Conservation (phyloP, 2,329 filamentous ascomycete species). For the Trichophyton mentagrophytes region DNA sequence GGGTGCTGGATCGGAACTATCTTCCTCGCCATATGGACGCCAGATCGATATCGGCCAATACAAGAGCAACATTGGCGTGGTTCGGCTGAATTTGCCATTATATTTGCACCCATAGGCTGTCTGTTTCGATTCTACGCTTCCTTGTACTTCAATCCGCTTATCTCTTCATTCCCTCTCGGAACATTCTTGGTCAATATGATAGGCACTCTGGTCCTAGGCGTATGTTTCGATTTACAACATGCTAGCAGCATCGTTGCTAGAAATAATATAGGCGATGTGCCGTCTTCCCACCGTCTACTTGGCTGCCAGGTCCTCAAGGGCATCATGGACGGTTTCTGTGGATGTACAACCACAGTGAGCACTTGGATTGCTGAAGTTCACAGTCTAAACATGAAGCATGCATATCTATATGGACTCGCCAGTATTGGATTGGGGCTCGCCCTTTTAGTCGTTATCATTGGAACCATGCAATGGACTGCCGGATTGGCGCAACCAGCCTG, state of each 20-base stretch:
- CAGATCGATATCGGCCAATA: slow-evolving; percentile 34
- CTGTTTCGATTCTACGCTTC: slow-evolving; percentile 62
- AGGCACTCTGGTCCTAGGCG: slow-evolving; percentile 61
- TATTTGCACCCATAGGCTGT: slow-evolving; percentile 73
- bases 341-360: slow-evolving; percentile 53
- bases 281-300: slow-evolving; percentile 23
- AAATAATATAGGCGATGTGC: not conserved
- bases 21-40: slow-evolving; percentile 58
- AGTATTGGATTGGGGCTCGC: slow-evolving; percentile 39
- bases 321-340: slow-evolving; percentile 55
- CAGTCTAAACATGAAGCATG: slow-evolving; percentile 40
- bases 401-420: slow-evolving; percentile 47
- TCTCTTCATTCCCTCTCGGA: slow-evolving; percentile 63
- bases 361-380: slow-evolving; percentile 54
- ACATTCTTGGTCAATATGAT: slow-evolving; percentile 73
- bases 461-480: slow-evolving; percentile 43
- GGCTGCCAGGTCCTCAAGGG: slow-evolving; percentile 58
- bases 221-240: slow-evolving; percentile 69
- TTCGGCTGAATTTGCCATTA: slow-evolving; percentile 58
- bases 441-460: slow-evolving; percentile 42
- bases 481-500: slow-evolving; percentile 28
- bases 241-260: slow-evolving; percentile 37
- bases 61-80: slow-evolving; percentile 58
- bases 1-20: slow-evolving; percentile 69
- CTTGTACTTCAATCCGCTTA: slow-evolving; percentile 53